Conservation (phyloP, 148 eudicot genomes). For the Heliosperma pusillum region DNA sequence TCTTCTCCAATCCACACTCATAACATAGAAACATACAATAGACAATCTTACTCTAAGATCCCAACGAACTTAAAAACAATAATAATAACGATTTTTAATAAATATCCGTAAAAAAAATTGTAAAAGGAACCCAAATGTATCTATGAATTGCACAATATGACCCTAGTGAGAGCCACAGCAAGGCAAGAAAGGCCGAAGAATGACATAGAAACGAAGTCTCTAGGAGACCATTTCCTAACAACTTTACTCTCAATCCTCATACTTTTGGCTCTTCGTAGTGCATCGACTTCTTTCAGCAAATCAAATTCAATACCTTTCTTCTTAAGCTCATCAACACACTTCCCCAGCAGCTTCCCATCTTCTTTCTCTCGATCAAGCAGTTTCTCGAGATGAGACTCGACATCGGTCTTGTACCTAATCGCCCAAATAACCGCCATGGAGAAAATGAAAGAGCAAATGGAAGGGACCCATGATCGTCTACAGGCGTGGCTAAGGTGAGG, state of each 20-base stretch:
- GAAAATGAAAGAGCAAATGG: constrained; percentile 50
- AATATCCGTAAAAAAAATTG: background rate
- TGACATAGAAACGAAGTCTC: constrained; percentile 69
- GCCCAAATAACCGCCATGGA: constrained; percentile 75
- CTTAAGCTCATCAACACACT: constrained; percentile 77
- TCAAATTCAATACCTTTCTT: constrained; percentile 77
- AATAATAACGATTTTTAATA: background rate
- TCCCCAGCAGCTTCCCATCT: constrained; percentile 55
- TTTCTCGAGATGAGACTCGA: constrained; percentile 58
- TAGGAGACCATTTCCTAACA: constrained; percentile 60
- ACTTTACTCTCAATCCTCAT: constrained; percentile 56
- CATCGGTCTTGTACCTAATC: constrained; percentile 63
- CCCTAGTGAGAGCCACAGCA: constrained; percentile 61
- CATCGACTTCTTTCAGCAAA: constrained; percentile 74
- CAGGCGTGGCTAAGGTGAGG: constrained; percentile 25
- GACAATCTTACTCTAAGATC: background rate
- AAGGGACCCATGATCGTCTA: constrained; percentile 65
- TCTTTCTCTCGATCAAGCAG: constrained; percentile 67
- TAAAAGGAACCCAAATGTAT: background rate
- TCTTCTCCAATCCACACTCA: no score
- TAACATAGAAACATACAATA: no score
- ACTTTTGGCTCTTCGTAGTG: constrained; percentile 66
- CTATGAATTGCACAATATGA: constrained; percentile 43
- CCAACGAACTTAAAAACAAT: no score
- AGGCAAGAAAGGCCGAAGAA: constrained; percentile 61